Evolutionary conservation across 345 rosid species (phyloP), one percentile per base, ranked within the genome.

Genomic region (Boechera divaricarpa): DNA sequence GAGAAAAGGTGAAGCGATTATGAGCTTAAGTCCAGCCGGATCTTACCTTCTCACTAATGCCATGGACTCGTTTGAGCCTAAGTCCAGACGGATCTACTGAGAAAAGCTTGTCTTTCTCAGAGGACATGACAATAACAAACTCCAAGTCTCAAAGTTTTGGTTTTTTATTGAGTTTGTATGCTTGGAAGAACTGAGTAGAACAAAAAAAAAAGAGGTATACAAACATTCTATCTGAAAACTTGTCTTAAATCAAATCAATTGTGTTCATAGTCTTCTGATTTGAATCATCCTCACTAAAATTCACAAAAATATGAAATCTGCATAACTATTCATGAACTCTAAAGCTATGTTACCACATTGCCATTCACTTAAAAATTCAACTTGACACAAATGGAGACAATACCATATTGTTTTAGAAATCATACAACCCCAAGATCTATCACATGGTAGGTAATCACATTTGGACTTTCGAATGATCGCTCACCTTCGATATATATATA

Each of bases 151-250:
- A 86, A 67, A 90, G 86, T 80, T 90, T 83, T 78, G 89, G 88
- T 60, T 90, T 90, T 81, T 88, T 93, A 7, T 79, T 90, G 77
- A 66, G 82, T 57, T 76, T 88, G 82, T 82, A 81, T 61, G 90
- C 91, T 61, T 87, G 93, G 91, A 90, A 87, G 81, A 87, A 80
- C 74, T n/a, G 91, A 88, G 82, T 90, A 84, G 81, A 36, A 60
- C 32, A 69, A 49, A 38, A 28, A 29, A 18, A 58, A 38, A 5
- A 44, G 76, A 31, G 64, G 51, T 78, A 74, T 72, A 78, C 59
- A 72, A 73, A 78, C 78, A 60, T 73, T 67, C n/a, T 21, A 48
- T 72, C 56, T 38, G 38, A 1, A 47, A 55, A n/a, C 58, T 18
- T 64, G 11, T 57, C 61, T 29, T 6, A 51, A 39, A 47, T 35